phyloP scores from a whole-genome alignment of 495 filamentous ascomycete species.

The Diplogelasinospora grovesii region DNA sequence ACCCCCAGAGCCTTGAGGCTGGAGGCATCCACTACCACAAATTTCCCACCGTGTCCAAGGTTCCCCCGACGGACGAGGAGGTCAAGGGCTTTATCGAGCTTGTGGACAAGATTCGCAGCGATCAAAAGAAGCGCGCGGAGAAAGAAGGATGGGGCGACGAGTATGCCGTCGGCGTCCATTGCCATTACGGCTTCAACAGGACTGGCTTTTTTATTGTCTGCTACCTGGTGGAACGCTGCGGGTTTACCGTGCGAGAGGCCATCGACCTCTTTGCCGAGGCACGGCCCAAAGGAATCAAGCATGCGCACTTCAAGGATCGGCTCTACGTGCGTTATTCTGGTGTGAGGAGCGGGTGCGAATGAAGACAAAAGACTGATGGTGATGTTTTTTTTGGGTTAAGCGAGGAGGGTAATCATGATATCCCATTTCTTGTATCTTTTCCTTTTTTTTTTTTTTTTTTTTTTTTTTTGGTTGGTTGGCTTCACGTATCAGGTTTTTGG shows the following conservation, averaged over 20 bases:
- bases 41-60: slow-evolving; percentile 86
- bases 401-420: too few relatives aligned
- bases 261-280: slow-evolving; percentile 70
- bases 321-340: slow-evolving; percentile 68
- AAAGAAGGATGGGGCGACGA: slow-evolving; percentile 35
- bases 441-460: not conserved
- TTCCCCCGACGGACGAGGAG: slow-evolving; percentile 73
- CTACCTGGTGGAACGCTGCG: slow-evolving; percentile 78
- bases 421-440: not conserved
- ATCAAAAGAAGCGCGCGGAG: slow-evolving; percentile 33
- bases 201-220: slow-evolving; percentile 88
- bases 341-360: slow-evolving; percentile 16
- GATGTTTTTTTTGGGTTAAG: not conserved
- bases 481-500: too few relatives aligned
- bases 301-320: slow-evolving; percentile 82
- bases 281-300: slow-evolving; percentile 77
- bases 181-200: slow-evolving; percentile 91
- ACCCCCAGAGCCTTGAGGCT: slow-evolving; percentile 63
- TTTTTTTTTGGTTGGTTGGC: slow-evolving; percentile 2
- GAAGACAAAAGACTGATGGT: too few relatives aligned
- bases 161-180: slow-evolving; percentile 72
- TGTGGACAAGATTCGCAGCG: slow-evolving; percentile 61
- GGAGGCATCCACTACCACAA: slow-evolving; percentile 77
- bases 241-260: slow-evolving; percentile 66
- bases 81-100: slow-evolving; percentile 69